phyloP scores from a whole-genome alignment of 2,329 filamentous ascomycete species.

The Diaporthe batatas region DNA sequence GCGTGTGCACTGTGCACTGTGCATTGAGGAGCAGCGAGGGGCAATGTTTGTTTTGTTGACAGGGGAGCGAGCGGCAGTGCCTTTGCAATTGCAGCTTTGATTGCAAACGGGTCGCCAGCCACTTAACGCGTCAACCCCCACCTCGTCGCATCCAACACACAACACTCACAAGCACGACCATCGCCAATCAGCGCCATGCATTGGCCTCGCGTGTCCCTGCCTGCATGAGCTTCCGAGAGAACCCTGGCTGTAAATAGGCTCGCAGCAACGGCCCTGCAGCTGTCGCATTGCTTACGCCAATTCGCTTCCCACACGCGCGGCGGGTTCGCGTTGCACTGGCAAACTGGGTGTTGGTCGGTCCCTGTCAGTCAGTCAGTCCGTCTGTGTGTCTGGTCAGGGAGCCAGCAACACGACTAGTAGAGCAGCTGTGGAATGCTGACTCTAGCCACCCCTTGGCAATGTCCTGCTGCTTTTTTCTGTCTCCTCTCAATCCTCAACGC shows the following conservation, averaged over 20 bases:
- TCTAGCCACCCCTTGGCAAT: not conserved
- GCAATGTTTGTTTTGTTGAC: conserved; percentile 40
- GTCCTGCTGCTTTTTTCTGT: conserved; percentile 10
- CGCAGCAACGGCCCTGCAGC: conserved; percentile 5
- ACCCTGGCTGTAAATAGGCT: conserved; percentile 24
- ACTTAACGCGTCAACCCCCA: conserved; percentile 34
- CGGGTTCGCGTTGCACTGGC: conserved; percentile 35
- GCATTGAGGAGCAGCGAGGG: conserved; percentile 7
- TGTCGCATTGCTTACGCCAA: conserved; percentile 4
- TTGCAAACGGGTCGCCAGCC: conserved; percentile 23
- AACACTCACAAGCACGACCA: not conserved
- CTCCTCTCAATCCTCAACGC: not conserved
- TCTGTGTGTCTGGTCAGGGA: not conserved
- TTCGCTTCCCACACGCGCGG: conserved; percentile 16
- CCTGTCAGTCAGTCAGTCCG: not conserved
- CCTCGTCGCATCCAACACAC: conserved; percentile 22
- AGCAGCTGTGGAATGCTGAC: conserved; percentile 24
- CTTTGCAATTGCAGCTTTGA: not conserved
- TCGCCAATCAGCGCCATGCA: conserved; percentile 10
- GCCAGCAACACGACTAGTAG: conserved; percentile 5
- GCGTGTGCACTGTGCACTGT: not conserved
- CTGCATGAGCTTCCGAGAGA: conserved; percentile 5
- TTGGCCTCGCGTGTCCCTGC: conserved; percentile 19
- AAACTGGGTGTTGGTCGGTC: no score
- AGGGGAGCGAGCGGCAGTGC: conserved; percentile 7